phyloP scores from a whole-genome alignment of 257 asterid genomes.

The Solanum peruvianum region DNA sequence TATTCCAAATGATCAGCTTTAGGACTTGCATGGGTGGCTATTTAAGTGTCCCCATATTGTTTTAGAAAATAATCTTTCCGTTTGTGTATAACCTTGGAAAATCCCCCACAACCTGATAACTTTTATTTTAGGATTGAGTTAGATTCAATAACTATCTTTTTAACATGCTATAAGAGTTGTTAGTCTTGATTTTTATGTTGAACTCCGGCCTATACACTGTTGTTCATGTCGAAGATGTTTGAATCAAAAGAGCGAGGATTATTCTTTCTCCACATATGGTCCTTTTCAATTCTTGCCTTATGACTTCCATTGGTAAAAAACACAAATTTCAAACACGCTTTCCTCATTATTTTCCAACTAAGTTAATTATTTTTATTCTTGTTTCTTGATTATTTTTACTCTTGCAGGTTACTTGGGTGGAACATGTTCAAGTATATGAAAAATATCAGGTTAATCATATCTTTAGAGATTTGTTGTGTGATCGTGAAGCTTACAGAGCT shows the following conservation, averaged over 20 bases:
- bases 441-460: constrained; percentile 36
- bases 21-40: not conserved
- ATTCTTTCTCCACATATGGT: not conserved
- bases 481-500: constrained; percentile 57
- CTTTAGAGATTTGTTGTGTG: constrained; percentile 40
- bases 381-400: not conserved
- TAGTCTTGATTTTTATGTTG: not conserved
- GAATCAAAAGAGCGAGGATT: not conserved
- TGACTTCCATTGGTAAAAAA: not conserved
- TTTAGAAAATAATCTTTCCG: not conserved
- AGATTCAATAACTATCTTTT: not conserved
- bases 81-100: not conserved
- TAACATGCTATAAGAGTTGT: not conserved
- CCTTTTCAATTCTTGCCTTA: not conserved
- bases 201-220: not conserved
- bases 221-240: not conserved
- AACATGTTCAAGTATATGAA: constrained; percentile 69
- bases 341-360: not conserved
- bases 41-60: not conserved
- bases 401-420: constrained; percentile 64
- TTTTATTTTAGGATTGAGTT: not conserved
- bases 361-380: not conserved
- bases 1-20: not conserved
- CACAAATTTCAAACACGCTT: not conserved
- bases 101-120: not conserved